Conservation (phyloP, 2,329 filamentous ascomycete species). For the Xylariomycetidae sp. region DNA sequence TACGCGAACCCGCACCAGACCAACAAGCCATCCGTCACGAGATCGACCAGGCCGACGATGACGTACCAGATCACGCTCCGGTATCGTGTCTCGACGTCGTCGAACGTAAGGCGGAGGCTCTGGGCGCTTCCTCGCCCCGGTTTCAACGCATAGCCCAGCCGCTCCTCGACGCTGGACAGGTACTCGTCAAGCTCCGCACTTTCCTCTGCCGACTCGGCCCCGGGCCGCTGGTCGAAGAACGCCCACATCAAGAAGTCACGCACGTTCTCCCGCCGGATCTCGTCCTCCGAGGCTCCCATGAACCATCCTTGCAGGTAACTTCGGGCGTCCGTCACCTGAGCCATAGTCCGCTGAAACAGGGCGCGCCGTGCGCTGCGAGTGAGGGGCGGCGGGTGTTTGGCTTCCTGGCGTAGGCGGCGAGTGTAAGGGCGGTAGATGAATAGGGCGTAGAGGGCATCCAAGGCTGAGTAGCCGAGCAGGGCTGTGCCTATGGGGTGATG, state of each 20-base stretch:
- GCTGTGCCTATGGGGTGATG: conserved; percentile 12
- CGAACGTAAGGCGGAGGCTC: conserved; percentile 59
- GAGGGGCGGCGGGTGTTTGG: conserved; percentile 35
- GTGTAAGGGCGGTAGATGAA: conserved; percentile 38
- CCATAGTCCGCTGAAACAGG: conserved; percentile 52
- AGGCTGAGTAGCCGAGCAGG: conserved; percentile 25
- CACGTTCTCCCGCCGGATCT: conserved; percentile 62
- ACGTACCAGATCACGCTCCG: conserved; percentile 60
- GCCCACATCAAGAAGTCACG: conserved; percentile 63
- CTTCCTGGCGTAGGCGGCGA: conserved; percentile 30
- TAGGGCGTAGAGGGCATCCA: conserved; percentile 38
- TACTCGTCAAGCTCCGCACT: conserved; percentile 38
- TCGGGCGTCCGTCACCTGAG: conserved; percentile 48
- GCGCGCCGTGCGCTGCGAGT: conserved; percentile 41
- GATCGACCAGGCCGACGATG: conserved; percentile 49
- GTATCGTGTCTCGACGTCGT: conserved; percentile 54
- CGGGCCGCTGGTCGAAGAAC: conserved; percentile 46
- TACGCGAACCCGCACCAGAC: conserved; percentile 45
- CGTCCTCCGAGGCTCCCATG: conserved; percentile 47
- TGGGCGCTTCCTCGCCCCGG: conserved; percentile 50
- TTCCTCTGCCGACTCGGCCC: conserved; percentile 24
- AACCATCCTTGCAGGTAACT: conserved; percentile 61
- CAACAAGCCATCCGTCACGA: conserved; percentile 40
- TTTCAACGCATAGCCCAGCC: conserved; percentile 43
- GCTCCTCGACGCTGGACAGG: conserved; percentile 46